Percentiles rank a stretch among this genome's conserved stretches.
phyloP scores from a whole-genome alignment of 768 basidiomycete species.

The Neoboletus brunneissimus region DNA sequence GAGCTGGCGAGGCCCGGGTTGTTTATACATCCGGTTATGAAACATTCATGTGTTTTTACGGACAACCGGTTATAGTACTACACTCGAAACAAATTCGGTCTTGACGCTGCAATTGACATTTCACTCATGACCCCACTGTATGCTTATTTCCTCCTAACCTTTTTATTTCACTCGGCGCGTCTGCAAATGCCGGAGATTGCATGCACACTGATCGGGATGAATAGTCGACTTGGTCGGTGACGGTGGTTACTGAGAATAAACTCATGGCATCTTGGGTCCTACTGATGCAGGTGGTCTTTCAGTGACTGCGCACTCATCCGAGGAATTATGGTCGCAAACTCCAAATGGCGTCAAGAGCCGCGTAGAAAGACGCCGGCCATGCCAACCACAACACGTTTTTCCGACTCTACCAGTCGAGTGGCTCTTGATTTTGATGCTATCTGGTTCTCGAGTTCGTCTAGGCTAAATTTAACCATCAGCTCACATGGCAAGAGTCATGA shows the following conservation, averaged over 20 bases:
- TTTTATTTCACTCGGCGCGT: background rate
- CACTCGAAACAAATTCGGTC: background rate
- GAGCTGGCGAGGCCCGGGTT: background rate
- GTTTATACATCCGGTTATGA: constrained; percentile 21
- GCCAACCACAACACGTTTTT: background rate
- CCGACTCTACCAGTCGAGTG: background rate
- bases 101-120: background rate
- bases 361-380: background rate
- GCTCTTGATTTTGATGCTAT: background rate
- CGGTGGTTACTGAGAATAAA: background rate
- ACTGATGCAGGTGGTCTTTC: background rate
- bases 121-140: background rate
- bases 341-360: background rate
- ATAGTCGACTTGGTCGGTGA: background rate
- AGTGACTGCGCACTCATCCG: background rate
- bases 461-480: background rate
- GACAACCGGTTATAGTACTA: background rate
- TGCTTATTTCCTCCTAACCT: background rate
- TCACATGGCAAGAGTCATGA: background rate
- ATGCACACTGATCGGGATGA: background rate
- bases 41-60: constrained; percentile 25
- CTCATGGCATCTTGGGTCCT: background rate
- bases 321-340: background rate
- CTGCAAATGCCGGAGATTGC: background rate
- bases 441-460: background rate